These are phyloP conservation scores for Fusarium udum DNA, from an alignment of 2,329 filamentous ascomycete genomes.

Conservation along the genomic window DNA sequence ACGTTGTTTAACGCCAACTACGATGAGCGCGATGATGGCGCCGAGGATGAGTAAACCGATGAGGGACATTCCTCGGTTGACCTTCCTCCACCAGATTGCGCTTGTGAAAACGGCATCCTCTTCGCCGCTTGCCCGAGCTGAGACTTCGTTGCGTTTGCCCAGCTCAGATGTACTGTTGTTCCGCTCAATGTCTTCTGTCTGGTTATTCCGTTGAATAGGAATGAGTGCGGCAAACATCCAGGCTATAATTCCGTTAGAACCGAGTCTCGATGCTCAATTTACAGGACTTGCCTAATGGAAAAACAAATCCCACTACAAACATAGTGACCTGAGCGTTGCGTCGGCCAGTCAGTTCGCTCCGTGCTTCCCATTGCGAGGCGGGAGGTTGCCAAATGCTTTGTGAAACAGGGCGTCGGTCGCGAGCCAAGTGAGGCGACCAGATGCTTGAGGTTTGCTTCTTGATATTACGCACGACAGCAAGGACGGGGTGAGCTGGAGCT, in stretches of 20 bases:
- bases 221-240: conserved; percentile 84
- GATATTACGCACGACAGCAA: conserved; percentile 43
- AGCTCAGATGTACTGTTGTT: conserved; percentile 53
- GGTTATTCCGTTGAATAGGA: conserved; percentile 71
- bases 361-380: conserved; percentile 70
- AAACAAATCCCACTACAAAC: conserved; percentile 80
- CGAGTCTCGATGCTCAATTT: background rate
- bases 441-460: conserved; percentile 67
- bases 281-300: conserved; percentile 71
- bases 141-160: conserved; percentile 49
- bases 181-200: conserved; percentile 61
- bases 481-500: conserved; percentile 43
- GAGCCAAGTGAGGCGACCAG: conserved; percentile 78
- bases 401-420: conserved; percentile 67
- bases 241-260: conserved; percentile 55
- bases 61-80: conserved; percentile 68
- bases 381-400: conserved; percentile 79
- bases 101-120: conserved; percentile 61
- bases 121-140: conserved; percentile 47
- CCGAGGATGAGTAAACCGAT: conserved; percentile 64
- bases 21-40: conserved; percentile 60
- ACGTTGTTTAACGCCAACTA: conserved; percentile 61
- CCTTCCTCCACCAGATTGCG: conserved; percentile 67
- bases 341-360: conserved; percentile 68
- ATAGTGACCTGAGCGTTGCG: conserved; percentile 79